Evolutionary conservation across 2,329 filamentous ascomycete species (phyloP).

Genomic region (Trichoderma atrobrunneum): DNA sequence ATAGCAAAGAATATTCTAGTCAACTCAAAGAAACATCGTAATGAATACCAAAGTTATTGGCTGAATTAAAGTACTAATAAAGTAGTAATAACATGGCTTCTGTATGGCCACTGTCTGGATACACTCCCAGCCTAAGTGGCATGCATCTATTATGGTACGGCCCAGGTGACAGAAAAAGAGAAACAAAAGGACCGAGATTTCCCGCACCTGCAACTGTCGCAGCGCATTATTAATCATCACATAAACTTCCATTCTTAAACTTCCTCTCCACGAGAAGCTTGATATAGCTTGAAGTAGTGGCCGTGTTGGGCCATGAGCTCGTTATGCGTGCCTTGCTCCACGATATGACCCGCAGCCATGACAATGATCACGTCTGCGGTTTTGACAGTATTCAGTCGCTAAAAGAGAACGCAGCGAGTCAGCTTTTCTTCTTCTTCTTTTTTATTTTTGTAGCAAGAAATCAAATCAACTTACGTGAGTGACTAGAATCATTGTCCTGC

Average conservation of each 20-base stretch:
- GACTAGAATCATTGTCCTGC: conserved; percentile 7
- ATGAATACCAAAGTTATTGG: not conserved
- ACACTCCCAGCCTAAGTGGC: not conserved
- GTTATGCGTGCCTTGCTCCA: conserved; percentile 12
- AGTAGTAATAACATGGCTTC: not conserved
- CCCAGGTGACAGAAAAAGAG: not conserved
- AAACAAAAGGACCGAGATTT: not conserved
- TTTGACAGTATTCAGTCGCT: conserved; percentile 13
- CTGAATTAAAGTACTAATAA: not conserved
- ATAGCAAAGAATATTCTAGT: not conserved
- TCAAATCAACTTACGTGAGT: conserved; percentile 1
- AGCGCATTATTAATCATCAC: not conserved
- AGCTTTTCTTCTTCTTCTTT: no score
- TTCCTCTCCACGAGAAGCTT: not conserved
- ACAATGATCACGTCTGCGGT: conserved; percentile 12
- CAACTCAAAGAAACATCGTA: not conserved
- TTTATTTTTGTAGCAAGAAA: no score
- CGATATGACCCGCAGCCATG: conserved; percentile 4
- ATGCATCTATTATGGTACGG: not conserved
- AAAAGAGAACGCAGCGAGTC: not conserved
- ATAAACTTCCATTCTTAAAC: not conserved
- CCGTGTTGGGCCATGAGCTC: conserved; percentile 8
- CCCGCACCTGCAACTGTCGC: not conserved
- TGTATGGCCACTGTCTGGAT: not conserved
- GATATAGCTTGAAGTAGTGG: conserved; percentile 15